Evolutionary conservation across 306 rosid genomes (phyloP), one percentile per base, ranked within the genome.

Genomic region (Vicia villosa): DNA sequence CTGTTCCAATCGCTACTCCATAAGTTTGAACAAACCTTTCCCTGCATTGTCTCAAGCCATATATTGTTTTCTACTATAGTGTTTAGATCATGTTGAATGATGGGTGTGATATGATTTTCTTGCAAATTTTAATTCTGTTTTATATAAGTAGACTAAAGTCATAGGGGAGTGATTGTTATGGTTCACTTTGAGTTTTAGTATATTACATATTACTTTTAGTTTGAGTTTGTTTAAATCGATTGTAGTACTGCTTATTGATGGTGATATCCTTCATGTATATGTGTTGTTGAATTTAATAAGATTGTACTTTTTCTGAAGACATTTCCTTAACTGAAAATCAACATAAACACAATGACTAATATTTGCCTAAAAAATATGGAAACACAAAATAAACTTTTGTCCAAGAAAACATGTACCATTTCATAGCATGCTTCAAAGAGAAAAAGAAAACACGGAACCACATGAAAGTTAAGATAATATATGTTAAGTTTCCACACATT

Each of bases 361-460:
- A n/a, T n/a, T n/a, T n/a, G n/a, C 62, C n/a, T n/a, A n/a, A n/a
- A n/a, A n/a, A n/a, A n/a, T n/a, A n/a, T n/a, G n/a, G n/a, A n/a
- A n/a, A n/a, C n/a, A n/a, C 71, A 30, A 30, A 19, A 66, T 67
- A 22, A 38, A 77, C 55, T 42, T 74, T 6, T 9, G 49, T 75
- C 70, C 78, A 64, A 43, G 5, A 47, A 71, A 69, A 70, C 74
- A 76, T 56, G 66, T 37, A 47, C 64, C 80, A 74, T 69, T 69
- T 56, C 6, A 36, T 41, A 69, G 54, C 76, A 72, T 54, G 72
- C 74, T 67, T 75, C 82, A 69, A 72, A 66, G 55, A 77, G 42
- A 22, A 82, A 83, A 83, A 21, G 77, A 77, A 83, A 83, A 74
- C 67, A 86, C 83, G 63, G 80, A 75, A 79, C 60, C 56, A 42